Percentiles rank a stretch among this genome's conserved stretches.
phyloP scores from a whole-genome alignment of 2,329 filamentous ascomycete genomes.

The Epichloe sp. region DNA sequence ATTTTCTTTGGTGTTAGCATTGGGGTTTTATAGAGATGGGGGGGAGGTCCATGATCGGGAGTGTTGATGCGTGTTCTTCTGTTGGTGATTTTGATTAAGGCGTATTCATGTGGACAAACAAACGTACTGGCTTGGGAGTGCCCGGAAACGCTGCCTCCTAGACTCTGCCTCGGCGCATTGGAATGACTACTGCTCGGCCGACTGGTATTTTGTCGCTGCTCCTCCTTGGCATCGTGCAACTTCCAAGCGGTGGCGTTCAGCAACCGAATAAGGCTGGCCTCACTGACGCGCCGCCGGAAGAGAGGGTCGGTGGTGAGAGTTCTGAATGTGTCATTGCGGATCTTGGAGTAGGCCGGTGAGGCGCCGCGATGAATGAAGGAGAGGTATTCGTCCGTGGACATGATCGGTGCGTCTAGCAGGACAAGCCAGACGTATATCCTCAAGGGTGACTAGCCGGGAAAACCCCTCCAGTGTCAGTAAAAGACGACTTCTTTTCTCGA shows the following conservation, averaged over 20 bases:
- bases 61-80: not conserved
- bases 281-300: slow-evolving; percentile 87
- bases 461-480: not conserved
- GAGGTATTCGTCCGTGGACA: slow-evolving; percentile 81
- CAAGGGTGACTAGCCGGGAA: slow-evolving; percentile 57
- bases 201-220: slow-evolving; percentile 22
- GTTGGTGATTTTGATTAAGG: not conserved
- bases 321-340: slow-evolving; percentile 95
- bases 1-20: slow-evolving; percentile 42
- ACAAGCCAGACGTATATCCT: slow-evolving; percentile 96
- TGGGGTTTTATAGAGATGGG: not conserved
- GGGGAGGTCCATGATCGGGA: not conserved
- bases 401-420: slow-evolving; percentile 72
- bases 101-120: slow-evolving; percentile 10
- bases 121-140: slow-evolving; percentile 27
- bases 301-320: slow-evolving; percentile 94
- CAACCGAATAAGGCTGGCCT: slow-evolving; percentile 85
- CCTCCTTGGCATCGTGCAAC: slow-evolving; percentile 63
- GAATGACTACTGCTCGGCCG: slow-evolving; percentile 26
- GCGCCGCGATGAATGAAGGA: slow-evolving; percentile 82
- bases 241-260: slow-evolving; percentile 94
- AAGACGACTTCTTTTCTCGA: not conserved
- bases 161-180: slow-evolving; percentile 18
- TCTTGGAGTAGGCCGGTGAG: slow-evolving; percentile 91
- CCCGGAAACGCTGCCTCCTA: slow-evolving; percentile 22